A percentile compares a stretch with the other conserved stretches of the same genome.
Evolutionary conservation across 768 basidiomycete species (phyloP).

Genomic region (Boletus vinaceobasis): DNA sequence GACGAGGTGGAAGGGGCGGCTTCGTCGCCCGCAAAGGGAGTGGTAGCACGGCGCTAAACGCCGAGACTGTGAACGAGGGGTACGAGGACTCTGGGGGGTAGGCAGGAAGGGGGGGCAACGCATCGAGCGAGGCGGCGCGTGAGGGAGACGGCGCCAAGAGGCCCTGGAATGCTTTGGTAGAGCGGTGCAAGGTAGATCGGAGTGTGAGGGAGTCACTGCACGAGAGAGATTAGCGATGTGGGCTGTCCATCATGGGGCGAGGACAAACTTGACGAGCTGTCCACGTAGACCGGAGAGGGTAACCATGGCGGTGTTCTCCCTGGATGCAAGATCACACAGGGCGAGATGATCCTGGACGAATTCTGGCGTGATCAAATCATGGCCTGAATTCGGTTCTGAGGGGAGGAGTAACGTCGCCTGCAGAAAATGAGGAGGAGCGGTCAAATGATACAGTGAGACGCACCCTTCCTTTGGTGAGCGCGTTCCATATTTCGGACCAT

Average conservation of each 20-base stretch:
- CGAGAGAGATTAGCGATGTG: conserved; percentile 27
- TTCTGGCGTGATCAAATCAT: conserved; percentile 61
- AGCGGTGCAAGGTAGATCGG: conserved; percentile 40
- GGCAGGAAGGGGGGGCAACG: conserved; percentile 55
- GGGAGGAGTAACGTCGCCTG: conserved; percentile 85
- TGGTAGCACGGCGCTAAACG: conserved; percentile 34
- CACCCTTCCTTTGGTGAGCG: conserved; percentile 66
- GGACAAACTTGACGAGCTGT: conserved; percentile 53
- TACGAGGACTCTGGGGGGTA: conserved; percentile 39
- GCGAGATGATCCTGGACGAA: conserved; percentile 83
- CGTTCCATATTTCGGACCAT: conserved; percentile 69
- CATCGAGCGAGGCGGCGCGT: conserved; percentile 35
- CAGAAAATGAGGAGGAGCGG: neutral
- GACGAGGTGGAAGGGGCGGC: conserved; percentile 45
- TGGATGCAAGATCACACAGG: conserved; percentile 53
- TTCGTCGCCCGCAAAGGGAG: conserved; percentile 42
- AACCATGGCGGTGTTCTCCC: conserved; percentile 51
- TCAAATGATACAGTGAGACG: conserved; percentile 16
- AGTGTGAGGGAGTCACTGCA: conserved; percentile 39
- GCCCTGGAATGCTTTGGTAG: conserved; percentile 41
- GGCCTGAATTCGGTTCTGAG: conserved; percentile 49
- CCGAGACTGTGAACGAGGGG: conserved; percentile 46
- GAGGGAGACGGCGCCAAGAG: conserved; percentile 34
- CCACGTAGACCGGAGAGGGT: conserved; percentile 86
- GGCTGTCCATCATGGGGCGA: conserved; percentile 26